Conservation (phyloP, 2,329 filamentous ascomycete genomes). For the Fusarium tricinctum region DNA sequence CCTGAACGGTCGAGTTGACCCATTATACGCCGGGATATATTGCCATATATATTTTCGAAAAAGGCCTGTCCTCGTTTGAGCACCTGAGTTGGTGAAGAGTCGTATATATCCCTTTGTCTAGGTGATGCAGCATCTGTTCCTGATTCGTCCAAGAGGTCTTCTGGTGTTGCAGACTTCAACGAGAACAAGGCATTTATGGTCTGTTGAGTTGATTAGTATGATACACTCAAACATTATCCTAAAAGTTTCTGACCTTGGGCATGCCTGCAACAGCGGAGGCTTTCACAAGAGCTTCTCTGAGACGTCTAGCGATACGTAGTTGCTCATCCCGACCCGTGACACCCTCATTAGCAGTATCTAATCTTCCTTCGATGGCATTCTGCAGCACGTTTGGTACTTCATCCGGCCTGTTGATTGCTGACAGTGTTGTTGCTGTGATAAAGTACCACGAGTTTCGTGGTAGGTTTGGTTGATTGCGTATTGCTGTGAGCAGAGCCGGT, state of each 20-base stretch:
- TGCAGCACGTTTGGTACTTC: constrained; percentile 41
- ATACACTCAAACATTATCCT: neutral
- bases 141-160: constrained; percentile 40
- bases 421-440: constrained; percentile 46
- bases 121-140: constrained; percentile 14
- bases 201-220: constrained; percentile 31
- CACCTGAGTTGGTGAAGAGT: constrained; percentile 31
- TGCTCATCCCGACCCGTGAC: constrained; percentile 28
- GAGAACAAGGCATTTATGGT: constrained; percentile 47
- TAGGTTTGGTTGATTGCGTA: constrained; percentile 44
- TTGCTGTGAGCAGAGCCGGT: constrained; percentile 39
- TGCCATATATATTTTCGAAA: constrained; percentile 46
- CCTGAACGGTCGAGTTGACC: constrained; percentile 48
- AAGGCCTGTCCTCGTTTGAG: constrained; percentile 43
- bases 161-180: constrained; percentile 45
- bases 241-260: constrained; percentile 38
- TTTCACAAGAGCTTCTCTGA: constrained; percentile 48
- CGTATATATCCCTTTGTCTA: constrained; percentile 40
- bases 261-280: constrained; percentile 48
- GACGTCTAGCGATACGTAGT: constrained; percentile 39
- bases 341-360: constrained; percentile 7
- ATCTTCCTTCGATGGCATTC: constrained; percentile 23
- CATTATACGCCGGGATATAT: constrained; percentile 48
- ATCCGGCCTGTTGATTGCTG: constrained; percentile 45
- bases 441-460: constrained; percentile 49